Evolutionary conservation across 108 stramenopile species (phyloP).

Genomic region (Nitzschia sp.): DNA sequence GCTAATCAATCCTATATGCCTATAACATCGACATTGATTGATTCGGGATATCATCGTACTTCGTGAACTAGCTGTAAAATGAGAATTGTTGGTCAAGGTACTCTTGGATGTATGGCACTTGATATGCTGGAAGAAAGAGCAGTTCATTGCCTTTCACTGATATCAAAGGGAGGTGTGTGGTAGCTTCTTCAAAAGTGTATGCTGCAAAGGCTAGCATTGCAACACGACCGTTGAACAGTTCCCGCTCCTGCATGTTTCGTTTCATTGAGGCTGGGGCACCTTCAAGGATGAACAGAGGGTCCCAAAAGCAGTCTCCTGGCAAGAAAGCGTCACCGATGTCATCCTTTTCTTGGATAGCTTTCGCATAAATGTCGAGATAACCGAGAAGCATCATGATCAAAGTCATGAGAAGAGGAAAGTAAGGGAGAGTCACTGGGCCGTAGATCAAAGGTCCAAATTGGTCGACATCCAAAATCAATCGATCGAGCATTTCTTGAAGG

Average conservation of each 20-base stretch:
- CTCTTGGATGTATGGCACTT: constrained; percentile 72
- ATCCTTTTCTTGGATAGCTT: constrained; percentile 68
- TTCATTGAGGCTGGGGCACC: constrained; percentile 81
- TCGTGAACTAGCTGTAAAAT: not conserved
- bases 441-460: constrained; percentile 62
- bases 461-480: constrained; percentile 61
- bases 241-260: constrained; percentile 88
- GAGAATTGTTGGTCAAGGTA: constrained; percentile 64
- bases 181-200: constrained; percentile 82
- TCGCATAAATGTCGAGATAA: constrained; percentile 81
- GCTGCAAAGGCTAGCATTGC: constrained; percentile 92
- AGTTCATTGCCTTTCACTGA: constrained; percentile 66
- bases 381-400: constrained; percentile 79
- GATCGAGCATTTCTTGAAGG: constrained; percentile 78
- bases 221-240: constrained; percentile 90
- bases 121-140: constrained; percentile 70
- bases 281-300: constrained; percentile 75
- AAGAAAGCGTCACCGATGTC: constrained; percentile 80
- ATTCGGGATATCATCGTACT: too few relatives aligned
- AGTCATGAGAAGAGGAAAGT: constrained; percentile 78
- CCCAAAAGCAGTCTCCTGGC: constrained; percentile 90
- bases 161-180: constrained; percentile 63
- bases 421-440: constrained; percentile 76
- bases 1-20: too few relatives aligned
- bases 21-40: too few relatives aligned